phyloP scores from a whole-genome alignment of 805 yeast genomes.

The Candida ficus region DNA sequence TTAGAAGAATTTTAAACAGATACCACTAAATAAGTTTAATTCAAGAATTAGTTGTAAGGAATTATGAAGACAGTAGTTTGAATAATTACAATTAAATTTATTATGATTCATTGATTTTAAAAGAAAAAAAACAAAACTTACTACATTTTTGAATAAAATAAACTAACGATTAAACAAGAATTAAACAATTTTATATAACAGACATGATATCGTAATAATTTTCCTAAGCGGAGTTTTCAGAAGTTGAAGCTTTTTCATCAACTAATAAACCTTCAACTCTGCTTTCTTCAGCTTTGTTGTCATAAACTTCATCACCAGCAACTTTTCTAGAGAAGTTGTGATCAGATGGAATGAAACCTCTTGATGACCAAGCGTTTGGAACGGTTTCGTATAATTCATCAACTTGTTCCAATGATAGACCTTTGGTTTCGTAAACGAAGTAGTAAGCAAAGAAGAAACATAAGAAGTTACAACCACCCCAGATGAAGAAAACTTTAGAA shows the following conservation, averaged over 20 bases:
- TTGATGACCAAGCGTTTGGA: constrained; percentile 31
- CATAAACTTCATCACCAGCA: constrained; percentile 11
- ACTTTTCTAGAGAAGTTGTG: constrained; percentile 30
- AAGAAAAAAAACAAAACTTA: neutral
- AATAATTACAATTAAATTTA: no score
- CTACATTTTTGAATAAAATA: neutral
- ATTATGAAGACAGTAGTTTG: no score
- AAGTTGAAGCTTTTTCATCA: constrained; percentile 9
- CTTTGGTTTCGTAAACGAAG: constrained; percentile 61
- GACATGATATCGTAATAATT: neutral
- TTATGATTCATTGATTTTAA: no score
- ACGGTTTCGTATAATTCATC: constrained; percentile 47
- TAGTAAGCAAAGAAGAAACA: constrained; percentile 53
- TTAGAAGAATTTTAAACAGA: no score
- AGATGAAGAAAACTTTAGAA: constrained; percentile 65
- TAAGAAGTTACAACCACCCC: constrained; percentile 65
- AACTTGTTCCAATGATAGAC: constrained; percentile 62
- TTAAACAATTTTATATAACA: neutral
- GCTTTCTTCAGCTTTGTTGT: constrained; percentile 3
- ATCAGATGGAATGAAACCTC: constrained; percentile 27
- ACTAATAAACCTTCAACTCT: constrained; percentile 6
- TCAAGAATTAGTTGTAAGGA: no score
- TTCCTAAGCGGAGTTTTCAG: neutral
- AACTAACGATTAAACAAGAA: neutral
- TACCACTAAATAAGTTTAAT: no score